phyloP scores from a whole-genome alignment of 1,284 basidiomycete genomes.

The Trametes versicolor region DNA sequence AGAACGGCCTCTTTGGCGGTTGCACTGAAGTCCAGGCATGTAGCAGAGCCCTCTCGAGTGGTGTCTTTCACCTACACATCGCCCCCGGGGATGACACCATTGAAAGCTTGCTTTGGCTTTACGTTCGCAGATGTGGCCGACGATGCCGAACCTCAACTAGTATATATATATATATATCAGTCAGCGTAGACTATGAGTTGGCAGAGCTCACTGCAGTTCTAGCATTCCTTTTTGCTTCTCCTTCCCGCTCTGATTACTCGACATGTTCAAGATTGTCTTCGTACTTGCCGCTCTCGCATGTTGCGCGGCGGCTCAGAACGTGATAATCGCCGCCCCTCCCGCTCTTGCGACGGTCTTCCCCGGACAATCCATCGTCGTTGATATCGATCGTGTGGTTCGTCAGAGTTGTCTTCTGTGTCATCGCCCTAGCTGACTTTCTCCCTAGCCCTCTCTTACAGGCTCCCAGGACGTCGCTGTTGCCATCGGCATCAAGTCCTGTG shows the following conservation, averaged over 20 bases:
- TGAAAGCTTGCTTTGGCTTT: too few relatives aligned
- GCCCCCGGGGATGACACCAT: too few relatives aligned
- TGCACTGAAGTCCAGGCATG: too few relatives aligned
- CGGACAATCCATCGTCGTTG: slow-evolving; percentile 50
- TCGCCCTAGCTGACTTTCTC: not conserved
- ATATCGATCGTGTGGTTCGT: slow-evolving; percentile 56
- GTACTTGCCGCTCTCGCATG: slow-evolving; percentile 38
- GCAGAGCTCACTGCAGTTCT: too few relatives aligned
- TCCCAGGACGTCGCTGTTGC: slow-evolving; percentile 55
- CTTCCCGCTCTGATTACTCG: too few relatives aligned
- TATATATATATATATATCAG: not conserved
- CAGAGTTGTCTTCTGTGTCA: too few relatives aligned
- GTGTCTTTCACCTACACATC: too few relatives aligned
- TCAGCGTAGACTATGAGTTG: too few relatives aligned
- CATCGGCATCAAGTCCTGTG: slow-evolving; percentile 50
- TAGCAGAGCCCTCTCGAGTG: too few relatives aligned
- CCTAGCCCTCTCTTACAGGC: slow-evolving; percentile 39
- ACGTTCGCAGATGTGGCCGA: too few relatives aligned
- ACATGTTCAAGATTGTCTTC: slow-evolving; percentile 38
- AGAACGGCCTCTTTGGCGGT: not conserved
- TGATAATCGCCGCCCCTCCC: slow-evolving; percentile 50
- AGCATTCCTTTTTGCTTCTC: too few relatives aligned
- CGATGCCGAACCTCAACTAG: too few relatives aligned
- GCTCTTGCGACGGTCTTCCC: slow-evolving; percentile 44
- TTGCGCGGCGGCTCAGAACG: slow-evolving; percentile 50